Evolutionary conservation across 2,329 filamentous ascomycete species (phyloP), one percentile per base, ranked within the genome.

Genomic region (Aspergillus sp.): DNA sequence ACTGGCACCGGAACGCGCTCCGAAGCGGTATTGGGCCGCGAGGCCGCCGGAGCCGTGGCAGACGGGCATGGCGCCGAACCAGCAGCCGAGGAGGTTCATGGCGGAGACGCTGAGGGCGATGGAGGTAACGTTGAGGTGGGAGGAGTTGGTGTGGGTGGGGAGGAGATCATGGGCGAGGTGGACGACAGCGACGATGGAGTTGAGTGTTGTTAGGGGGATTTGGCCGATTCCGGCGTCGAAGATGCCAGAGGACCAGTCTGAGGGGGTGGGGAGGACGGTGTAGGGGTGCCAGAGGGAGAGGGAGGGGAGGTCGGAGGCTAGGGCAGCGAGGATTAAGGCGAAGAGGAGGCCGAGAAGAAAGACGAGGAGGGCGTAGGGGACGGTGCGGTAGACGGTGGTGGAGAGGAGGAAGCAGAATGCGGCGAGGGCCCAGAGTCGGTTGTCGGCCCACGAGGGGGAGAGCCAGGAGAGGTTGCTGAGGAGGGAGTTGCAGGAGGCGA

Each of bases 61-160:
- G 4, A 95, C 88, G 3, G 94, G 95, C 95, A 97, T 98, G 5
- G 90, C 90, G 51, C 93, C 93, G 69, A 97, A 96, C 91, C 91
- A 96, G 69, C 91, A 93, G 15, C 90, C 90, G 1, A 90, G 74
- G 3, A 97, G 79, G 72, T 98, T 98, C 86, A 97, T 96, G 2
- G 82, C 70, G 0, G 89, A 88, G 4, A 98, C 91, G 57, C 91
- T 96, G 61, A 93, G 74, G 1, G 93, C 94, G 30, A 98, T 82
- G 0, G 87, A 82, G 0, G 91, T 94, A 5, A 92, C 89, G 0
- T 17, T 19, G 19, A 21, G 17, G 17, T 17, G 41, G n/a, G 86
- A 87, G 0, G 92, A 91, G 0, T 88, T 80, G 0, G 85, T 84
- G 3, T 89, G 76, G 1, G 85, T 78, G 0, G 92, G 91, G 3